A percentile compares a stretch with the other conserved stretches of the same genome.
Conservation (phyloP, 192 early-diverging fungal genomes). For the Mortierella claussenii region DNA sequence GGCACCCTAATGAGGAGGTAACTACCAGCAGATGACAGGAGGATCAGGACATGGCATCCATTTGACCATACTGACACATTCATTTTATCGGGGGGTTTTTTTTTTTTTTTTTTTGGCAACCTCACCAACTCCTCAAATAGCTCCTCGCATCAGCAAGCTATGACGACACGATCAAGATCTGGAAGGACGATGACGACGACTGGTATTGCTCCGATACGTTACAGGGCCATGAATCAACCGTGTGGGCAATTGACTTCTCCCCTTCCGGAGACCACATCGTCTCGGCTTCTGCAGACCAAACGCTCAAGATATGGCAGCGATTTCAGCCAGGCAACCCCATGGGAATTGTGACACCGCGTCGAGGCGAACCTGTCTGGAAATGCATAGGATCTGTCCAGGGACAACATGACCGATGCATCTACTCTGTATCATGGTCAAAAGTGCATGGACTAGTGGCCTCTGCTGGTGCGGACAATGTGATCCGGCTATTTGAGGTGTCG, state of each 20-base stretch:
- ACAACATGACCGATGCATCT: slow-evolving; percentile 87
- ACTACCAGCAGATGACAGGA: not conserved
- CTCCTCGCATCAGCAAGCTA: slow-evolving; percentile 89
- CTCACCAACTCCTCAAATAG: slow-evolving; percentile 14
- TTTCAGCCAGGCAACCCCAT: slow-evolving; percentile 59
- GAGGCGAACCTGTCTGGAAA: slow-evolving; percentile 70
- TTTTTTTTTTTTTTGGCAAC: not conserved
- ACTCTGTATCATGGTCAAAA: slow-evolving; percentile 92
- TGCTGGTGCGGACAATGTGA: slow-evolving; percentile 82
- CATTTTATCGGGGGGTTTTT: not conserved
- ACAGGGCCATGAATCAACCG: slow-evolving; percentile 87
- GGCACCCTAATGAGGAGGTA: slow-evolving; percentile 89
- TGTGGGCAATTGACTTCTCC: slow-evolving; percentile 95
- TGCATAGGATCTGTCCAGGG: slow-evolving; percentile 74
- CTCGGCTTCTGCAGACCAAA: slow-evolving; percentile 90
- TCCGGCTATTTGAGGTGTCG: slow-evolving; percentile 69
- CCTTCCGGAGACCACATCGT: slow-evolving; percentile 67
- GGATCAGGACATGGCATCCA: not conserved
- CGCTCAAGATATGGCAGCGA: slow-evolving; percentile 82
- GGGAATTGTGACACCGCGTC: slow-evolving; percentile 60
- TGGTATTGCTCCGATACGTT: slow-evolving; percentile 94
- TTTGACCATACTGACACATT: not conserved
- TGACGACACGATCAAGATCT: slow-evolving; percentile 94
- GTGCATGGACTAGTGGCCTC: slow-evolving; percentile 80
- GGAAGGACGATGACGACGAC: slow-evolving; percentile 96